Evolutionary conservation across 768 basidiomycete genomes (phyloP), one percentile per base, ranked within the genome.

Genomic region (Pisolithus orientalis): DNA sequence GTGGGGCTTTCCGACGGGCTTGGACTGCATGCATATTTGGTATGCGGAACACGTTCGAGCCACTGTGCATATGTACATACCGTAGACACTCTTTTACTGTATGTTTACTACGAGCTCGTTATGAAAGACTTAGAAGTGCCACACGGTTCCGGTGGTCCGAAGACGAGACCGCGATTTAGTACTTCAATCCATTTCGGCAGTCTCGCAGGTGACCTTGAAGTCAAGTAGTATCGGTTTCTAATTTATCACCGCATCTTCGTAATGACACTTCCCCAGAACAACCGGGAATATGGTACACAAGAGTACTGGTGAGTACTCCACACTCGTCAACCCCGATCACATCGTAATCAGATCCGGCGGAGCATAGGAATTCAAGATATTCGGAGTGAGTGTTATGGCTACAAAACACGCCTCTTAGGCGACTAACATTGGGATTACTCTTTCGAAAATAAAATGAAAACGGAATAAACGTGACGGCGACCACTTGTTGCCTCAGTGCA

Each of bases 281-380:
- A 88, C 64, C 80, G 83, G 54, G 78, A 85, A 53, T 89, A 87
- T 55, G 76, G 80, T 5, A 80, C 79, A 3, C 83, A 75, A 59
- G 75, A 79, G 46, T 89, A 88, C 57, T 89, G 87, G 87, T 84
- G 54, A 63, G 76, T 57, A 39, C 43, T 32, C 38, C 11, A 34
- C 34, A 17, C n/a, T 34, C 46, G 28, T 5, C 27, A 3, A 25
- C 14, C 24, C 24, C 21, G 25, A 43, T 5, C 2, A 25, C 38
- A 13, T 14, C n/a, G 39, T 21, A 42, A 54, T 44, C 55, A 45
- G 24, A n/a, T 50, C 11, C 14, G 13, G 34, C 5, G 31, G 5
- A 49, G 44, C 39, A 9, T 53, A 88, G 87, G 87, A 75, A 90
- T 66, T 70, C 75, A 53, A 77, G 87, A 67, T 89, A 90, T 59